A percentile compares a stretch with the other conserved stretches of the same genome.
Evolutionary conservation across 179 eudicot species (phyloP).

Genomic region (Vitellaria paradoxa): DNA sequence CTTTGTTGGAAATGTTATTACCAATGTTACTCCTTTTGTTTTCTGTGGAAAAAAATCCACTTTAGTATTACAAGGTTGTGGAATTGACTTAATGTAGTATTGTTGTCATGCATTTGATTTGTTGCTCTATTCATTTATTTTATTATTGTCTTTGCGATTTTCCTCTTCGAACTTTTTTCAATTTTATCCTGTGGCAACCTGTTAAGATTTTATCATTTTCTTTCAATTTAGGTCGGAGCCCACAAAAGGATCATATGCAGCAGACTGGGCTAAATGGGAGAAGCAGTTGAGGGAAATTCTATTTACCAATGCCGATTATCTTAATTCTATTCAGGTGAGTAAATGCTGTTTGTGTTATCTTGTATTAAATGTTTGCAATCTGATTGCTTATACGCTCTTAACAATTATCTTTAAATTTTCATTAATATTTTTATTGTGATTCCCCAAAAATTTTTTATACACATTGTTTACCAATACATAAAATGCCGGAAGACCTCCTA

Average conservation of each 20-base stretch:
- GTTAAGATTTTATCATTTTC: conserved; percentile 3
- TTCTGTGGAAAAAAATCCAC: not conserved
- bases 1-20: not conserved
- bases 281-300: conserved; percentile 58
- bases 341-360: not conserved
- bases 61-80: not conserved
- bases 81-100: not conserved
- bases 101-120: not conserved
- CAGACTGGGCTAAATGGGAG: conserved; percentile 89
- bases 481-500: not conserved
- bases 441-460: not conserved
- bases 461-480: not conserved
- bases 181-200: conserved; percentile 5
- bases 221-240: conserved; percentile 62
- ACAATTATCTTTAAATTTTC: not conserved
- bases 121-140: not conserved
- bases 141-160: not conserved
- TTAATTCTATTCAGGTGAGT: conserved; percentile 64
- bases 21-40: not conserved
- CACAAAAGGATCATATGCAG: conserved; percentile 74
- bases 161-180: not conserved
- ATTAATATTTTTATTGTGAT: not conserved
- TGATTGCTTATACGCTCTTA: not conserved
- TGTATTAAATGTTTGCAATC: not conserved
- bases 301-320: conserved; percentile 51